Percentiles rank a stretch among this genome's conserved stretches.
Evolutionary conservation across 176 grass and related monocot genomes (phyloP).

Genomic region (Eleusine coracana): DNA sequence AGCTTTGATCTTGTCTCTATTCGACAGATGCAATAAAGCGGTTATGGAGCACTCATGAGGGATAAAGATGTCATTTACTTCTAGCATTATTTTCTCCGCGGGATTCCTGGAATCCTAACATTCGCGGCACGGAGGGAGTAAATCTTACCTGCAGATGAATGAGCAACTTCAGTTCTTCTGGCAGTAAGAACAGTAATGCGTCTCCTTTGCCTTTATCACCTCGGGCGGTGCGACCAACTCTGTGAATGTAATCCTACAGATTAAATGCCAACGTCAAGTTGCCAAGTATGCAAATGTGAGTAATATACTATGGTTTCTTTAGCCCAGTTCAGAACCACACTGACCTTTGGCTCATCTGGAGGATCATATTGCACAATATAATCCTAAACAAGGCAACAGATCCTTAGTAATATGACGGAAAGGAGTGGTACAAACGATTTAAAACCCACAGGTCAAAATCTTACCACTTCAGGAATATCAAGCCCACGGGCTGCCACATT

Average conservation of each 20-base stretch:
- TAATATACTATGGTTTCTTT: not conserved
- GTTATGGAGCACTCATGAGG: too few relatives aligned
- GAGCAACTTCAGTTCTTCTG: constrained; percentile 82
- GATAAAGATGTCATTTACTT: too few relatives aligned
- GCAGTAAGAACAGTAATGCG: constrained; percentile 81
- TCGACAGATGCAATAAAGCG: too few relatives aligned
- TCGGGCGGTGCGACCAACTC: constrained; percentile 88
- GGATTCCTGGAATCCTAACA: too few relatives aligned
- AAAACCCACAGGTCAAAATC: constrained; percentile 28
- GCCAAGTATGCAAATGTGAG: not conserved
- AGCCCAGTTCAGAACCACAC: not conserved
- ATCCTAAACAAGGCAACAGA: constrained; percentile 54
- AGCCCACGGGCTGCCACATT: constrained; percentile 90
- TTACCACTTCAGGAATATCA: constrained; percentile 88
- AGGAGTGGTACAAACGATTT: constrained; percentile 2
- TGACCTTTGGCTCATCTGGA: constrained; percentile 93
- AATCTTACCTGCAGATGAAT: constrained; percentile 67
- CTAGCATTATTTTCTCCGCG: too few relatives aligned
- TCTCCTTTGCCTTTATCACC: constrained; percentile 81
- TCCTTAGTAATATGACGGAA: constrained; percentile 10
- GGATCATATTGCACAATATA: constrained; percentile 97
- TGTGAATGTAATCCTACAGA: constrained; percentile 91
- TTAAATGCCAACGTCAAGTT: constrained; percentile 37
- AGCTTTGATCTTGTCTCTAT: too few relatives aligned
- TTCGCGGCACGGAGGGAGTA: too few relatives aligned